phyloP scores from a whole-genome alignment of 768 basidiomycete genomes.

The Auriscalpium orientale region DNA sequence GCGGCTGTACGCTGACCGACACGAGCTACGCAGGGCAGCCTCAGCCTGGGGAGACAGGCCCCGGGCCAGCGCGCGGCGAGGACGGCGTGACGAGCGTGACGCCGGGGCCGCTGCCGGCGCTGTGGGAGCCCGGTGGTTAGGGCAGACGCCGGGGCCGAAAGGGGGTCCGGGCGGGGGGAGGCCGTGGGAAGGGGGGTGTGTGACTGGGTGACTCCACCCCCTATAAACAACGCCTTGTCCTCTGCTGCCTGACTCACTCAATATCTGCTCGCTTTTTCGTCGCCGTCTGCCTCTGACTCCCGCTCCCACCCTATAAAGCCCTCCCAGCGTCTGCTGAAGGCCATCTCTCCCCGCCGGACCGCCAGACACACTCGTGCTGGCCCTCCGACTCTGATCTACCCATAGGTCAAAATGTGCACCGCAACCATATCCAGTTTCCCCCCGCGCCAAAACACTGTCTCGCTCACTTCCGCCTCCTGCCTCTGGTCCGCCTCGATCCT shows the following conservation, averaged over 20 bases:
- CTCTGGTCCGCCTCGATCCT: neutral
- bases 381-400: conserved; percentile 17
- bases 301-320: neutral
- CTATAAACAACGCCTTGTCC: conserved; percentile 8
- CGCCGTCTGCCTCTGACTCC: conserved; percentile 2
- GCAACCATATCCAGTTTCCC: neutral
- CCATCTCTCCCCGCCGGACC: conserved; percentile 29
- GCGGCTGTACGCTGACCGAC: no score
- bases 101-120: no score
- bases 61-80: no score
- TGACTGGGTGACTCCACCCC: conserved; percentile 19
- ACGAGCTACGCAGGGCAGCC: no score
- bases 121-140: no score
- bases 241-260: conserved; percentile 2
- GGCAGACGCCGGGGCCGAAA: no score
- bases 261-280: neutral
- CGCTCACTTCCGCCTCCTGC: conserved; percentile 9
- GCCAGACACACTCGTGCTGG: conserved; percentile 37
- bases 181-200: no score
- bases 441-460: neutral
- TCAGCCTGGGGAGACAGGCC: no score
- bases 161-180: no score
- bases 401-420: conserved; percentile 34
- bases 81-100: no score
- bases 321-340: conserved; percentile 17